Conservation (phyloP, 1,284 basidiomycete genomes). For the Boletus subluridellus region DNA sequence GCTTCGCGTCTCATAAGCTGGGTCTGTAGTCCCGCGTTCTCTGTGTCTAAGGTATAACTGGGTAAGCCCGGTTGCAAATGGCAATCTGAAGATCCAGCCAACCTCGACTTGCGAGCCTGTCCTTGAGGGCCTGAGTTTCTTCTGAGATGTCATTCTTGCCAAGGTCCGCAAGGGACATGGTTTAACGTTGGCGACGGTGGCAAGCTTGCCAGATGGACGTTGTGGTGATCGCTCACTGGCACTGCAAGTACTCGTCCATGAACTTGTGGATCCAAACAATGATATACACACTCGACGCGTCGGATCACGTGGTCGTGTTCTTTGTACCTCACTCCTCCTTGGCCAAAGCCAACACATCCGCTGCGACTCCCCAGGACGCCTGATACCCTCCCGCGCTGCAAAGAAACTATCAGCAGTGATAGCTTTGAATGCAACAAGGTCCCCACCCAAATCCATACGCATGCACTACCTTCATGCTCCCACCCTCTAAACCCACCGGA, state of each 20-base stretch:
- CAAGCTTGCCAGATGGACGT: constrained; percentile 11
- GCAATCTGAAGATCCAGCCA: constrained; percentile 5
- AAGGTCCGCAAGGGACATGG: constrained; percentile 58
- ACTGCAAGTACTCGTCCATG: not conserved
- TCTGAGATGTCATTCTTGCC: constrained; percentile 60
- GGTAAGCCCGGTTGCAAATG: constrained; percentile 10
- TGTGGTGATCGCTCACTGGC: constrained; percentile 5
- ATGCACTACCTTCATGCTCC: constrained; percentile 51
- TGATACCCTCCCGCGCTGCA: constrained; percentile 51
- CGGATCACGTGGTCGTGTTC: constrained; percentile 32
- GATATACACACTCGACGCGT: constrained; percentile 28
- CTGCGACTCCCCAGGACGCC: constrained; percentile 51
- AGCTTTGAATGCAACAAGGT: not conserved
- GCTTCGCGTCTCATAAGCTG: constrained; percentile 53
- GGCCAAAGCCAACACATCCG: constrained; percentile 38
- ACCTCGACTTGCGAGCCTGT: constrained; percentile 64
- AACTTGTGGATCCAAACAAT: constrained; percentile 26
- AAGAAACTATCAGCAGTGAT: constrained; percentile 10
- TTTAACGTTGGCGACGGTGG: constrained; percentile 15
- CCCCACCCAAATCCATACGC: constrained; percentile 62
- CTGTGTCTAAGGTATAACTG: constrained; percentile 41
- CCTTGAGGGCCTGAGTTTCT: constrained; percentile 54
- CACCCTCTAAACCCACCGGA: constrained; percentile 17
- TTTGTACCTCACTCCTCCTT: constrained; percentile 13
- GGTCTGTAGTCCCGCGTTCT: constrained; percentile 55